Conservation (phyloP, 164 flowering plant genomes). For the Umbellularia californica region DNA sequence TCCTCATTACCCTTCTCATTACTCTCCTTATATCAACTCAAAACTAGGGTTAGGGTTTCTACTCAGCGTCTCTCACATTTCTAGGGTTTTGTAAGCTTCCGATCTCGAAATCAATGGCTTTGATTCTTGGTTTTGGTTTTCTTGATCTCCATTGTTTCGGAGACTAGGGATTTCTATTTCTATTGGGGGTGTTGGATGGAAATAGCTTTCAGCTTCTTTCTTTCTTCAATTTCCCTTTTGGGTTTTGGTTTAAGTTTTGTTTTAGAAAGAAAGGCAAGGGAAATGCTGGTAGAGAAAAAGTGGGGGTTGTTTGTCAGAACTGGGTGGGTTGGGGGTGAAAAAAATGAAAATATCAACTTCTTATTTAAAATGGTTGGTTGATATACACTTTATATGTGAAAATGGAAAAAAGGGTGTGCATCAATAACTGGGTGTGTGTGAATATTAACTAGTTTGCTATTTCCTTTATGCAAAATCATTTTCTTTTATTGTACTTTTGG, state of each 20-base stretch:
- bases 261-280: background rate
- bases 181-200: background rate
- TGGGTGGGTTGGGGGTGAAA: background rate
- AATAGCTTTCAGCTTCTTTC: background rate
- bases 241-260: background rate
- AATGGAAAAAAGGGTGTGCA: background rate
- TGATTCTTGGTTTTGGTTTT: background rate
- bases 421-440: background rate
- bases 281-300: background rate
- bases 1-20: too few relatives aligned
- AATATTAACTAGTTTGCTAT: background rate
- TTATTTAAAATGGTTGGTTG: background rate
- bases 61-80: too few relatives aligned
- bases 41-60: too few relatives aligned
- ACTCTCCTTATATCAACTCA: too few relatives aligned
- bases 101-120: constrained; percentile 1
- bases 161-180: background rate
- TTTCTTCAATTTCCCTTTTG: background rate
- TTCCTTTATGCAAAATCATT: background rate
- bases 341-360: background rate
- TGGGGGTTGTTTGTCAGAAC: background rate
- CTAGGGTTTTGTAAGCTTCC: too few relatives aligned
- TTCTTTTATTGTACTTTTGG: background rate
- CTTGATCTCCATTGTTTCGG: background rate
- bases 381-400: background rate